Percentiles rank a stretch among this genome's conserved stretches.
Conservation (phyloP, 192 early-diverging fungal species). For the Coemansia umbellata region DNA sequence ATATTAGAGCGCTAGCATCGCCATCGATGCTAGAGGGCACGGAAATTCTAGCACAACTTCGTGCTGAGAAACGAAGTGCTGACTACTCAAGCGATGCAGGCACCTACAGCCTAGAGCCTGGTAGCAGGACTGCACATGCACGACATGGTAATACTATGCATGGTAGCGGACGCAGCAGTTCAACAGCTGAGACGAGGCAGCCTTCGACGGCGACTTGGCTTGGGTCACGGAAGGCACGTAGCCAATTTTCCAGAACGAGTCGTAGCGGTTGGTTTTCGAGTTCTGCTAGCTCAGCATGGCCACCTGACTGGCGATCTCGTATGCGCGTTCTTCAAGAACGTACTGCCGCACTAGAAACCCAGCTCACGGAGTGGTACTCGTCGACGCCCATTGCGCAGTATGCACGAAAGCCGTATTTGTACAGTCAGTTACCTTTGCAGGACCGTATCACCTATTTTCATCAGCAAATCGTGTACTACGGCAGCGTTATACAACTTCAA, state of each 20-base stretch:
- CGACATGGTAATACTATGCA: conserved; percentile 8
- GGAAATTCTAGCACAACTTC: conserved; percentile 31
- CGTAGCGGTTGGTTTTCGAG: conserved; percentile 23
- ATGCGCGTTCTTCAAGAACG: conserved; percentile 45
- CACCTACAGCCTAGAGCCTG: background rate
- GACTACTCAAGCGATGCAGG: background rate
- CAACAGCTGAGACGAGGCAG: background rate
- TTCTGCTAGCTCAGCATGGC: conserved; percentile 27
- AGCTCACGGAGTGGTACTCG: conserved; percentile 45
- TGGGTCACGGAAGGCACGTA: conserved; percentile 13
- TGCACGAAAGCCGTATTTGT: conserved; percentile 30
- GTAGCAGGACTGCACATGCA: background rate
- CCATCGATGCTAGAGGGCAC: conserved; percentile 37
- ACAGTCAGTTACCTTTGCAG: conserved; percentile 42
- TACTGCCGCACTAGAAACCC: conserved; percentile 25
- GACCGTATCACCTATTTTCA: conserved; percentile 48
- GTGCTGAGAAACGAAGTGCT: conserved; percentile 15
- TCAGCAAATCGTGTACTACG: conserved; percentile 46
- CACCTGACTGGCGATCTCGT: conserved; percentile 49
- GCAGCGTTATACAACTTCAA: conserved; percentile 44
- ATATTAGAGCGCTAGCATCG: conserved; percentile 34
- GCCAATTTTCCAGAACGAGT: conserved; percentile 8
- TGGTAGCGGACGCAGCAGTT: background rate
- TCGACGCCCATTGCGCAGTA: conserved; percentile 36
- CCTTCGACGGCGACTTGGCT: conserved; percentile 31